Percentiles rank a stretch among this genome's conserved stretches.
phyloP scores from a whole-genome alignment of 1,284 basidiomycete species.

The Anthracocystis panici-leucophaei region DNA sequence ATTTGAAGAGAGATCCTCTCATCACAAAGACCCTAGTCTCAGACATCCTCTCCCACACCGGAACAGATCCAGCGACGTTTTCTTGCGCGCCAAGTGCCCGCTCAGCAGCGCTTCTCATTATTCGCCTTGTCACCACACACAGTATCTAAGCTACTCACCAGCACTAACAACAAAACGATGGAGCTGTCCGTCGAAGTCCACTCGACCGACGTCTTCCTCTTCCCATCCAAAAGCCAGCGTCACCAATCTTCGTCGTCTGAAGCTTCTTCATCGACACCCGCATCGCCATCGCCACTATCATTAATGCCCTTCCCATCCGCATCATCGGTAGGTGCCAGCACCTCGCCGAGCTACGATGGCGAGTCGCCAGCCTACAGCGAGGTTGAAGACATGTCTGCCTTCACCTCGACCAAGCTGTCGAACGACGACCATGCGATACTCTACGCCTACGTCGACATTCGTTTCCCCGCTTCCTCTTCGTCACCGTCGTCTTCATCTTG shows the following conservation, averaged over 20 bases:
- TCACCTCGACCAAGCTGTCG: slow-evolving; percentile 13
- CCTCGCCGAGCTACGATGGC: slow-evolving; percentile 7
- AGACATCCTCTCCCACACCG: too few species aligned
- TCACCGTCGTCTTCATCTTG: slow-evolving; percentile 10
- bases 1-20: background rate
- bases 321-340: background rate
- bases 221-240: slow-evolving; percentile 30
- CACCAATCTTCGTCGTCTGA: slow-evolving; percentile 11
- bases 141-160: background rate
- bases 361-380: slow-evolving; percentile 25
- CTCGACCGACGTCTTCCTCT: slow-evolving; percentile 41
- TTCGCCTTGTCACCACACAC: background rate
- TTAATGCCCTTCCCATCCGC: slow-evolving; percentile 7
- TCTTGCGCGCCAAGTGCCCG: background rate
- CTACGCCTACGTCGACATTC: slow-evolving; percentile 34
- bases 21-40: background rate
- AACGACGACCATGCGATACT: slow-evolving; percentile 33
- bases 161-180: slow-evolving; percentile 8
- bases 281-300: background rate
- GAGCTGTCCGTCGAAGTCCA: slow-evolving; percentile 37
- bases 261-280: slow-evolving; percentile 1
- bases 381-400: slow-evolving; percentile 13
- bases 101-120: background rate
- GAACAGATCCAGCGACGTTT: background rate
- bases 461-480: slow-evolving; percentile 13